A percentile compares a stretch with the other conserved stretches of the same genome.
Evolutionary conservation across 2,329 filamentous ascomycete genomes (phyloP).

Genomic region (Bipolaris bicolor): DNA sequence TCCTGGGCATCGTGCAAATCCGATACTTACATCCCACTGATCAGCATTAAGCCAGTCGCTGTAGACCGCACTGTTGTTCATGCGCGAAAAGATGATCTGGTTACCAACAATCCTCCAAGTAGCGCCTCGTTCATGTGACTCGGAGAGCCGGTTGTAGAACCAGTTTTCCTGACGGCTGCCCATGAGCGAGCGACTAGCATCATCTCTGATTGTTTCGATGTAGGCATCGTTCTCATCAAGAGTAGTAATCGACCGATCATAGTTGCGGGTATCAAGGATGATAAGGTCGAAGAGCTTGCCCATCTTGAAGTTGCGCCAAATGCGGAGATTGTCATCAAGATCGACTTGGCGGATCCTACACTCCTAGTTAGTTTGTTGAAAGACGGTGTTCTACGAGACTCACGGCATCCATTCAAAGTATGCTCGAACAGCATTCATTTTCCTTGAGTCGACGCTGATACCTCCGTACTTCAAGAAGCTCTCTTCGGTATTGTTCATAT

Average conservation of each 20-base stretch:
- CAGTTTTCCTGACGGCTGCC: conserved; percentile 73
- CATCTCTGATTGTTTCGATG: conserved; percentile 65
- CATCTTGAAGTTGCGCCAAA: conserved; percentile 51
- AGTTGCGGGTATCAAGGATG: conserved; percentile 52
- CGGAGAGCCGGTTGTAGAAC: conserved; percentile 57
- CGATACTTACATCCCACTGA: conserved; percentile 58
- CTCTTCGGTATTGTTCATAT: conserved; percentile 53
- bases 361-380: conserved; percentile 48
- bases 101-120: conserved; percentile 73
- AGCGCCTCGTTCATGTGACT: conserved; percentile 65
- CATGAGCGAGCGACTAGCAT: conserved; percentile 71
- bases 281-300: conserved; percentile 51
- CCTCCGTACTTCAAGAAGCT: conserved; percentile 50
- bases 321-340: conserved; percentile 53
- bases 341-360: conserved; percentile 51
- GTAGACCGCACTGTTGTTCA: conserved; percentile 34
- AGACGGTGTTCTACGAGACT: conserved; percentile 35
- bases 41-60: conserved; percentile 56
- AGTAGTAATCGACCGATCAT: conserved; percentile 46
- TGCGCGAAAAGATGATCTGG: conserved; percentile 58
- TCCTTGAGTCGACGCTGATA: conserved; percentile 52
- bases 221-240: conserved; percentile 62
- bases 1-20: neutral
- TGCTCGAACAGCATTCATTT: conserved; percentile 55
- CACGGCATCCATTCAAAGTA: conserved; percentile 55